A percentile compares a stretch with the other conserved stretches of the same genome.
These are phyloP conservation scores for Fomitopsis betulina DNA, from an alignment of 1,284 basidiomycete genomes.

Conservation along the genomic window DNA sequence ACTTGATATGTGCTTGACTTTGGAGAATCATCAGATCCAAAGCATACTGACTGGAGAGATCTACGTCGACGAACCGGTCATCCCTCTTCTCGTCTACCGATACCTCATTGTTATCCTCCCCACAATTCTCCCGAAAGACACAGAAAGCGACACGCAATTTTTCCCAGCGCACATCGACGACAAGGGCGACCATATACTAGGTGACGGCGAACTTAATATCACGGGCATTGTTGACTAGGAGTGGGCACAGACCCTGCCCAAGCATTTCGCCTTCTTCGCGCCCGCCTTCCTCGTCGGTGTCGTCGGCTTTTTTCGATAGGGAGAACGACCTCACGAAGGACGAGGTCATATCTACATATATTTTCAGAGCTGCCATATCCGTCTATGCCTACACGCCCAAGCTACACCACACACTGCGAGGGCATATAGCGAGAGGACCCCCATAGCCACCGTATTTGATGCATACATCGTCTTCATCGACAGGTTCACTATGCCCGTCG, in stretches of 20 bases:
- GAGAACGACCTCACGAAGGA: constrained; percentile 4
- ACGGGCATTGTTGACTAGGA: constrained; percentile 28
- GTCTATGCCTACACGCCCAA: constrained; percentile 42
- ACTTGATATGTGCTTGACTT: not conserved
- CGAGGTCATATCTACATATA: not conserved
- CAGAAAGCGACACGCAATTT: constrained; percentile 2
- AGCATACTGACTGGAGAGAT: constrained; percentile 5
- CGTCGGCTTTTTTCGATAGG: not conserved
- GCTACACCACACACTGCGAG: constrained; percentile 54
- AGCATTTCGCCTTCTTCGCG: constrained; percentile 15
- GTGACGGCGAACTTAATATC: constrained; percentile 21
- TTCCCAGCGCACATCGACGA: constrained; percentile 28
- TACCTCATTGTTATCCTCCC: constrained; percentile 11
- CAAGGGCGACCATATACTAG: constrained; percentile 25
- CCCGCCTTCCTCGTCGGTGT: constrained; percentile 8
- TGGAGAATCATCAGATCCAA: constrained; percentile 1
- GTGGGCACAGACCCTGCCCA: constrained; percentile 19
- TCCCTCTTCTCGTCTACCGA: constrained; percentile 15
- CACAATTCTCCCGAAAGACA: not conserved
- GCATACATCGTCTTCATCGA: constrained; percentile 82
- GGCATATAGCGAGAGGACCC: constrained; percentile 64
- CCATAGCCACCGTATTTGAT: constrained; percentile 51
- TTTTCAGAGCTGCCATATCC: constrained; percentile 27
- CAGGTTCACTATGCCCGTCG: constrained; percentile 86
- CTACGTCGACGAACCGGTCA: constrained; percentile 3